phyloP scores from a whole-genome alignment of 768 basidiomycete species.

The Boletus coccyginus region DNA sequence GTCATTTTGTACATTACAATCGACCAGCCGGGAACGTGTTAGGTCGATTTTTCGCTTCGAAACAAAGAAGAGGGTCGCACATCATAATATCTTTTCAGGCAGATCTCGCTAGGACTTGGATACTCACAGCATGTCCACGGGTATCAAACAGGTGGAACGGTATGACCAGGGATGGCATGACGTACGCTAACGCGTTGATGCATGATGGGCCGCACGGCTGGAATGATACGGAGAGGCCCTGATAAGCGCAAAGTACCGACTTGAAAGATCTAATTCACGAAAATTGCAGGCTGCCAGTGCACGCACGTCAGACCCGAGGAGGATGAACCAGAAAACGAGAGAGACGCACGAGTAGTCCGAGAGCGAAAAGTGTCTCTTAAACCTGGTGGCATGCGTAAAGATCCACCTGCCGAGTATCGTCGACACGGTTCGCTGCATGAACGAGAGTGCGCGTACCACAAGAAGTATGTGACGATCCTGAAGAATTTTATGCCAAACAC shows the following conservation, averaged over 20 bases:
- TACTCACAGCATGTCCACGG: slow-evolving; percentile 64
- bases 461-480: slow-evolving; percentile 62
- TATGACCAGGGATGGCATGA: slow-evolving; percentile 29
- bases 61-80: no score
- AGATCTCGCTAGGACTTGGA: background rate
- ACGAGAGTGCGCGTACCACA: slow-evolving; percentile 48
- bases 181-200: slow-evolving; percentile 53
- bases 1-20: no score
- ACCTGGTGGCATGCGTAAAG: slow-evolving; percentile 56
- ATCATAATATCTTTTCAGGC: no score
- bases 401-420: slow-evolving; percentile 39
- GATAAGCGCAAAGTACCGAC: background rate
- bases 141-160: slow-evolving; percentile 77
- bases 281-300: slow-evolving; percentile 30
- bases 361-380: slow-evolving; percentile 75
- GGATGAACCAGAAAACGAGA: background rate
- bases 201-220: slow-evolving; percentile 54
- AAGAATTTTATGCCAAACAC: background rate
- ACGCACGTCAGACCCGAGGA: slow-evolving; percentile 14
- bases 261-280: slow-evolving; percentile 31
- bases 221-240: background rate
- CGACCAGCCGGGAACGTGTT: no score
- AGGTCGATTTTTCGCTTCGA: no score
- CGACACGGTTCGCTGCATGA: background rate
- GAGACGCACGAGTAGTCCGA: slow-evolving; percentile 65